Conservation (phyloP, 1,284 basidiomycete species). For the Mycena sp. region DNA sequence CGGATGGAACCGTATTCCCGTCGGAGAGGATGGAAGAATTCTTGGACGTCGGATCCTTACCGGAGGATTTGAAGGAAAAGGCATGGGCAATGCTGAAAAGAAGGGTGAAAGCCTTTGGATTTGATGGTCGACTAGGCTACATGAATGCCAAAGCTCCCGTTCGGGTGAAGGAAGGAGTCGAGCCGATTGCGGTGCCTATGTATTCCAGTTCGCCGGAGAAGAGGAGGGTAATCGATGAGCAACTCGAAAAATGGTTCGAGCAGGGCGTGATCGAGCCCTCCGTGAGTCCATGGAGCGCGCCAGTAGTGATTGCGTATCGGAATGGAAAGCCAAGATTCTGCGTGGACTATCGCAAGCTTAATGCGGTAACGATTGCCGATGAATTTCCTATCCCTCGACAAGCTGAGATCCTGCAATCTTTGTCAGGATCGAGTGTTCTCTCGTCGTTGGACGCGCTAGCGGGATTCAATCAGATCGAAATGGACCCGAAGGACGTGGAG, state of each 20-base stretch:
- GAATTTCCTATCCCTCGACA: constrained; percentile 55
- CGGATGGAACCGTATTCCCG: not conserved
- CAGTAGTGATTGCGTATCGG: too few species aligned
- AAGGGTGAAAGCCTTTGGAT: constrained; percentile 39
- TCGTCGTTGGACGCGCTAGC: constrained; percentile 51
- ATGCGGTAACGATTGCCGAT: constrained; percentile 48
- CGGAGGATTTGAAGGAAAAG: not conserved
- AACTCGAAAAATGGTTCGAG: too few species aligned
- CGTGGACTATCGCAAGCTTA: constrained; percentile 38
- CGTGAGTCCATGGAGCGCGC: too few species aligned
- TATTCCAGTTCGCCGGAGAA: constrained; percentile 46
- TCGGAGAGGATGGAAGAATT: constrained; percentile 8
- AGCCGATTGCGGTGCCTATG: constrained; percentile 34
- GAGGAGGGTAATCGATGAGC: not conserved
- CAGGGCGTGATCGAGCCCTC: too few species aligned
- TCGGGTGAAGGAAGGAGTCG: constrained; percentile 26
- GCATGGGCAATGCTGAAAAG: constrained; percentile 11
- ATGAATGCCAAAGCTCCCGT: constrained; percentile 36
- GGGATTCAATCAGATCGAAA: constrained; percentile 52
- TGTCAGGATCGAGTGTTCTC: constrained; percentile 48
- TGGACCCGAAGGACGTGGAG: constrained; percentile 43
- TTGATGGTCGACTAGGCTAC: constrained; percentile 44
- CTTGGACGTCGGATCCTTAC: constrained; percentile 21
- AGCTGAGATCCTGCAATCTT: constrained; percentile 48
- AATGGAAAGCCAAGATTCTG: too few species aligned